Evolutionary conservation across 371 early-diverging fungal species (phyloP), one percentile per base, ranked within the genome.

Genomic region (Mortierella sp.): DNA sequence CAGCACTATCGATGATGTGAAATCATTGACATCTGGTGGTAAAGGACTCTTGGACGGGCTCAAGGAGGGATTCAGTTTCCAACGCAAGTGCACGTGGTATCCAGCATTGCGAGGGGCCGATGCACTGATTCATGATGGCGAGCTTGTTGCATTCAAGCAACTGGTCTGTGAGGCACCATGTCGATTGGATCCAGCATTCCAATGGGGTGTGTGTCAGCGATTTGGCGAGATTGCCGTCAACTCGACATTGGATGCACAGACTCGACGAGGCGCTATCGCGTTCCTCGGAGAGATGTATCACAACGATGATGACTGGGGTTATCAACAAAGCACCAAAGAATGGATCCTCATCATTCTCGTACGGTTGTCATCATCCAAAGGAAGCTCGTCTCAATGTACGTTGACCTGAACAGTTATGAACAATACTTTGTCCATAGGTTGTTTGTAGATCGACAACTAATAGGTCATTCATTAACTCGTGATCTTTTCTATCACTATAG

Each of bases 161-260:
- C 34, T 60, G 22, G 54, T 60, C 16, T 52, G 50, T 8, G 45
- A 21, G n/a, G 46, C 61, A 0, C 46, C 61, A 3, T 60, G 61
- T 13, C 61, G 53, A 21, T 46, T 43, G 1, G 52, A 52, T 2
- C 29, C 31, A 0, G 52, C 41, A 6, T 60, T 60, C 37, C 53
- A 60, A 44, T 60, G 61, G 61, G 61, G 61, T 5, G 24, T 60
- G 8, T 53, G 61, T 27, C 61, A 60, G 22, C 52, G 50, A 16
- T 46, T 60, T 16, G 61, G 61, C 19, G 22, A 52, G 41, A 29
- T 60, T 1, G 53, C 55, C 25, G 24, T 43, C 29, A 22, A 60
- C 44, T 2, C 28, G 9, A 2, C 28, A n/a, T 52, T 52, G 61
- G 61, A 53, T 29, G 52, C 2, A 14, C 19, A 31, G 13, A 53